Evolutionary conservation across 768 basidiomycete species (phyloP).

Genomic region (Tylopilus vinaceipallidus): DNA sequence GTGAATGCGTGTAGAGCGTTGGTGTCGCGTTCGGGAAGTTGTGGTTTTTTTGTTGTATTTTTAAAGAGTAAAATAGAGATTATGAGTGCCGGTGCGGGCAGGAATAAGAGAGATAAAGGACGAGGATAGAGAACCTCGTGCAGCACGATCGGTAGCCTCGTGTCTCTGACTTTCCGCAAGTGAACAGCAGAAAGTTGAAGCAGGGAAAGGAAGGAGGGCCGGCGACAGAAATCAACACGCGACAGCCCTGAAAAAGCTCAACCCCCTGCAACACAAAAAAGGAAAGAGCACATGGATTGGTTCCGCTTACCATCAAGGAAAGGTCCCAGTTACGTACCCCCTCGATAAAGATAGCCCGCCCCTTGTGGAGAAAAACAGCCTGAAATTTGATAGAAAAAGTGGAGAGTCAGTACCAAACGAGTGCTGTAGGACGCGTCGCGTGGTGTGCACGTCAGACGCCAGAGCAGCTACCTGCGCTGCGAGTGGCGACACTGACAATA

Average conservation of each 20-base stretch:
- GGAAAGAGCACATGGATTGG: constrained; percentile 23
- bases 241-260: constrained; percentile 34
- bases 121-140: constrained; percentile 46
- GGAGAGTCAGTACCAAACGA: constrained; percentile 13
- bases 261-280: constrained; percentile 28
- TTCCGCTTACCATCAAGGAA: constrained; percentile 29
- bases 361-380: neutral
- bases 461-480: constrained; percentile 14
- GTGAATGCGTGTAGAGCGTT: constrained; percentile 26
- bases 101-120: constrained; percentile 25
- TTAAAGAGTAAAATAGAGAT: constrained; percentile 15
- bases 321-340: constrained; percentile 12
- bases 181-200: constrained; percentile 29
- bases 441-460: neutral
- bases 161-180: constrained; percentile 44
- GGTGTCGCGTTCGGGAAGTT: constrained; percentile 34
- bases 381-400: neutral
- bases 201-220: constrained; percentile 20
- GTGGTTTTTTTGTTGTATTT: constrained; percentile 22
- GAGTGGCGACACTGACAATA: neutral
- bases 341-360: constrained; percentile 1
- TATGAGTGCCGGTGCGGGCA: constrained; percentile 16
- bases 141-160: constrained; percentile 43
- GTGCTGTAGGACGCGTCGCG: neutral
- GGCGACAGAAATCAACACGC: constrained; percentile 26